Percentiles rank a stretch among this genome's conserved stretches.
Conservation (phyloP, 352 stramenopile species). For the Globisporangium rhizosaccharum region DNA sequence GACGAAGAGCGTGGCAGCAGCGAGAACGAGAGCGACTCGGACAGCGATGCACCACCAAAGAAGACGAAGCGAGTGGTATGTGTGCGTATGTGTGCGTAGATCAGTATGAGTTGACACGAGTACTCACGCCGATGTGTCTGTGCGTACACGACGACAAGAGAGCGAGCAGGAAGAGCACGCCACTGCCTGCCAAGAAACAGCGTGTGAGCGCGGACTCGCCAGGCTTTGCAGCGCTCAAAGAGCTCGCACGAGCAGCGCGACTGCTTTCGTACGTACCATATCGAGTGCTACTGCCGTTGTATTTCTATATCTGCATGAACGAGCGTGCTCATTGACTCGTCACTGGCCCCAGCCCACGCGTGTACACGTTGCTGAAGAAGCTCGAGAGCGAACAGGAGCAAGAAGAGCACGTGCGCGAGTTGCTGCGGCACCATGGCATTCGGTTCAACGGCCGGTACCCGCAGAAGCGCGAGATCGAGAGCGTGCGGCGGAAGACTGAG, state of each 20-base stretch:
- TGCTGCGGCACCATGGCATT: conserved; percentile 37
- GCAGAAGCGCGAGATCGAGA: conserved; percentile 52
- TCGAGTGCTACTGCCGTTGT: not conserved
- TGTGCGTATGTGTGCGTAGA: too few relatives aligned
- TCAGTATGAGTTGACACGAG: too few relatives aligned
- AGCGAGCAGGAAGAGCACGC: conserved; percentile 12
- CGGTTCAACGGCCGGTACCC: conserved; percentile 59
- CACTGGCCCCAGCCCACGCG: conserved; percentile 28
- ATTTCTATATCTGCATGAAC: not conserved
- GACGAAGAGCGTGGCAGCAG: conserved; percentile 9
- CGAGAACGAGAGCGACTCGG: conserved; percentile 9
- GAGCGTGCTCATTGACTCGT: too few relatives aligned
- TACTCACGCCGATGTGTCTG: not conserved
- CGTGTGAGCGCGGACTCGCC: conserved; percentile 26
- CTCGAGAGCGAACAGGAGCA: conserved; percentile 31
- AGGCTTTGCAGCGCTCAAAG: conserved; percentile 57
- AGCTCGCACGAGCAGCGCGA: conserved; percentile 58
- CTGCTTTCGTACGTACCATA: conserved; percentile 51
- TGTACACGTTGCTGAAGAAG: conserved; percentile 60
- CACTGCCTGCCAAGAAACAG: conserved; percentile 19
- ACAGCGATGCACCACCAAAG: not conserved
- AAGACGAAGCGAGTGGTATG: too few relatives aligned
- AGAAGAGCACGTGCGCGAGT: conserved; percentile 55
- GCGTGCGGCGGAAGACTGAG: conserved; percentile 62
- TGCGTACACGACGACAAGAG: conserved; percentile 6